Evolutionary conservation across 1,139 yeast genomes (phyloP).

Genomic region (Candida mesenterica): DNA sequence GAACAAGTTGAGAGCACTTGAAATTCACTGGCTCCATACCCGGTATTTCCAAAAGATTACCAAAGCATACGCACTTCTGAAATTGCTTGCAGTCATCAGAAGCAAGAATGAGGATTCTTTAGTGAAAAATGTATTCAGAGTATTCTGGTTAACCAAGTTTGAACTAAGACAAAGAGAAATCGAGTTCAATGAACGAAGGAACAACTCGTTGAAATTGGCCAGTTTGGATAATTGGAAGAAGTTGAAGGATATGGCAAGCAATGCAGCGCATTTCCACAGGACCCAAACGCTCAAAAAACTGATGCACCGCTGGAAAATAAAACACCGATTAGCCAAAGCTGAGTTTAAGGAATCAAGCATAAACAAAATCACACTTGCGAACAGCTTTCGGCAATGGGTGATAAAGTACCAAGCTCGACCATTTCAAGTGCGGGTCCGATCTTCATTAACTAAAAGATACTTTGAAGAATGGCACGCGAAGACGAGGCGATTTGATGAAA

Average conservation of each 20-base stretch:
- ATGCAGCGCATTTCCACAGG: constrained; percentile 15
- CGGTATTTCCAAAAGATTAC: constrained; percentile 20
- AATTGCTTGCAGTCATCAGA: constrained; percentile 9
- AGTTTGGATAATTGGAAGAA: constrained; percentile 19
- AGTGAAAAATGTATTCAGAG: constrained; percentile 14
- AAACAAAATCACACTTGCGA: constrained; percentile 4
- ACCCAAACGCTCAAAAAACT: constrained; percentile 5
- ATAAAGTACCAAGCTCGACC: constrained; percentile 4
- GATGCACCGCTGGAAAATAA: constrained; percentile 18
- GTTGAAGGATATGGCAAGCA: constrained; percentile 5
- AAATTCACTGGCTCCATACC: constrained; percentile 1
- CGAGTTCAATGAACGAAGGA: constrained; percentile 2
- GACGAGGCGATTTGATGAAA: not conserved
- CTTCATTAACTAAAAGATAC: not conserved
- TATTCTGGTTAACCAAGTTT: constrained; percentile 17
- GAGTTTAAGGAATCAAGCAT: not conserved
- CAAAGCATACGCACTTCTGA: constrained; percentile 8
- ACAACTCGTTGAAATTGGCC: constrained; percentile 7
- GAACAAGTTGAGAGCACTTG: constrained; percentile 8
- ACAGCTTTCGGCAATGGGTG: constrained; percentile 10
- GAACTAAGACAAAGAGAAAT: constrained; percentile 9
- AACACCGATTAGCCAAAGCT: not conserved
- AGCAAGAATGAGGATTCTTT: constrained; percentile 9
- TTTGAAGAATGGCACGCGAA: constrained; percentile 4
- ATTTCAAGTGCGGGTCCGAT: not conserved